Base-by-base conservation (phyloP, 1,139 yeast species). In the Wickerhamomyces sp. region DNA sequence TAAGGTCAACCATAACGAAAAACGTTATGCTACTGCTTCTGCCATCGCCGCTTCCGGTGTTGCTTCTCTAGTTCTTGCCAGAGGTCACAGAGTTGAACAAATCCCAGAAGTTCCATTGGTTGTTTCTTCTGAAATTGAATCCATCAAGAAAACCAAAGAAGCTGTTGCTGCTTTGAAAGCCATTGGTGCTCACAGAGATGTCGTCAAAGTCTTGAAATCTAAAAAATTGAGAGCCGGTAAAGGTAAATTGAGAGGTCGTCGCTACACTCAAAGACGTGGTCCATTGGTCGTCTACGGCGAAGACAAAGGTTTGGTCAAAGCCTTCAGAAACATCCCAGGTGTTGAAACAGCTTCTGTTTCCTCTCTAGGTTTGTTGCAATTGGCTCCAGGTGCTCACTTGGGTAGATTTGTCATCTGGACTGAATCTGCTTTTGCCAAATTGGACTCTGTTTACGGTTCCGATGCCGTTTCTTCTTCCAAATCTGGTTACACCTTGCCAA, bases 351-450 rank as follows among this genome's bases (percentile, higher is more conserved):
- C 91, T 61, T 77, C 83, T 67, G 98, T 91, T 60, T 75, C 84
- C 65, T 78, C 91, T 66, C 81, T 91, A 66, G 93, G 93, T 75
- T 78, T 93, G 64, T 85, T 93, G 70, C 97, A 91, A 78, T 85
- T 91, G 66, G 99, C 99, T 59, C 99, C 99, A 71, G 99, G 99
- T 84, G 95, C 97, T 66, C 98, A 91, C 81, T 79, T 91, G 64
- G 98, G 98, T 76, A 89, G 98, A 81, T 91, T 91, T 66, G 84
- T 93, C 66, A 86, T 91, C 87, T 91, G 98, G 98, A 89, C 98
- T 64, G 95, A 88, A 77, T 75, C 88, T 68, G 99, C 99, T 65
- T 87, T 91, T 70, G 85, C 89, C 67, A 82, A 91, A 62, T 82
- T 91, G 66, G 99, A 91, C 78, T 75, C 91, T 55, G 85, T 93